phyloP scores from a whole-genome alignment of 2,329 filamentous ascomycete genomes.

The Peltaster fructicola region DNA sequence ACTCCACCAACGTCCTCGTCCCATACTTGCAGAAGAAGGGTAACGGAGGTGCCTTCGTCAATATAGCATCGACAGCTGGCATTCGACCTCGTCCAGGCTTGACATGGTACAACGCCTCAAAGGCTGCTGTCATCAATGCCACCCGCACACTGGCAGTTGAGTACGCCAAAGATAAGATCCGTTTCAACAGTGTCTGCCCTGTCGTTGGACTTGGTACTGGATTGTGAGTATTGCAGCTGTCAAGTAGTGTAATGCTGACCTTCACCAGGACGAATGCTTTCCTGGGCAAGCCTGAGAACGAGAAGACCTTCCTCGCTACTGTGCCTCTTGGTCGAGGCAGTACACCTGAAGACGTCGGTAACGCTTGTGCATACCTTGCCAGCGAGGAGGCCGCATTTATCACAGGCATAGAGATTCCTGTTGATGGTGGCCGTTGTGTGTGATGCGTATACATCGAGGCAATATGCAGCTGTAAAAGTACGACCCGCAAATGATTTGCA shows the following conservation, averaged over 20 bases:
- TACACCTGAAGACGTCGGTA: constrained; percentile 49
- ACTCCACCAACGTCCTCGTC: constrained; percentile 41
- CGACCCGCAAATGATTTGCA: too few relatives aligned
- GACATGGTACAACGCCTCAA: constrained; percentile 55
- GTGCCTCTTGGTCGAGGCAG: constrained; percentile 39
- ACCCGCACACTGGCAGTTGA: constrained; percentile 54
- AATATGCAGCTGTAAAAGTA: neutral
- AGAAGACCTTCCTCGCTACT: constrained; percentile 35
- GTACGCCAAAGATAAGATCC: constrained; percentile 53
- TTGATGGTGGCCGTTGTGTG: constrained; percentile 36
- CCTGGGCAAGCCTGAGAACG: constrained; percentile 43
- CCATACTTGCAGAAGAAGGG: constrained; percentile 42
- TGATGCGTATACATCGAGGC: constrained; percentile 9
- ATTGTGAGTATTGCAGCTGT: constrained; percentile 11
- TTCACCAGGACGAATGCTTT: constrained; percentile 21
- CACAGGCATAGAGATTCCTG: constrained; percentile 52
- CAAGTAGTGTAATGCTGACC: constrained; percentile 1
- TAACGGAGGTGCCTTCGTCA: constrained; percentile 43
- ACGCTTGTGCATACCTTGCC: constrained; percentile 51
- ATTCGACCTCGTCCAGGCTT: constrained; percentile 43
- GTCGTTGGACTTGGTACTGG: constrained; percentile 18
- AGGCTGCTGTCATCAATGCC: constrained; percentile 43
- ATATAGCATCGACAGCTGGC: constrained; percentile 48
- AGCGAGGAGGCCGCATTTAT: constrained; percentile 57
- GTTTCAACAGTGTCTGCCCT: constrained; percentile 52